Percentiles rank a stretch among this genome's conserved stretches.
Conservation (phyloP, 345 rosid species). For the Eucalyptus brandiana region DNA sequence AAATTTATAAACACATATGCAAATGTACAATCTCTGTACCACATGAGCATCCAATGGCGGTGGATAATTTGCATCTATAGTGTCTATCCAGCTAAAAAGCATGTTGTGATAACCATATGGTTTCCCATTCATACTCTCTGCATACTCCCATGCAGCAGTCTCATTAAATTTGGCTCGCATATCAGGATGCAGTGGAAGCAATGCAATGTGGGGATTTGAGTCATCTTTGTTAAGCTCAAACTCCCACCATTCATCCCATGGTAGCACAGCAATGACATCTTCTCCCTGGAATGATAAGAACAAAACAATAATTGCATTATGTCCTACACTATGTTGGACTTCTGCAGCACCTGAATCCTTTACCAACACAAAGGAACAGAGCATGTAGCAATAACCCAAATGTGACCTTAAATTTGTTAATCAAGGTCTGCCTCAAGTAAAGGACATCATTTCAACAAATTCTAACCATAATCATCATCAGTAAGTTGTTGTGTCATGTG, state of each 20-base stretch:
- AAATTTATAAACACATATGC: not conserved
- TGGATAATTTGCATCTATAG: constrained; percentile 73
- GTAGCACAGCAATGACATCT: constrained; percentile 66
- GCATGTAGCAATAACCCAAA: not conserved
- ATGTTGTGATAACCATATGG: constrained; percentile 97
- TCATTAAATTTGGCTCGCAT: constrained; percentile 78
- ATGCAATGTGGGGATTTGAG: constrained; percentile 81
- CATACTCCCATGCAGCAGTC: constrained; percentile 98
- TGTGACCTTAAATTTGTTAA: not conserved
- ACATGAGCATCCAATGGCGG: constrained; percentile 92
- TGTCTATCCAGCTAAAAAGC: constrained; percentile 99
- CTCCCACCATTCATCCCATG: constrained; percentile 99
- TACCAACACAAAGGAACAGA: not conserved
- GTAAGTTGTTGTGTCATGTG: not conserved
- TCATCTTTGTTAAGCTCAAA: constrained; percentile 88
- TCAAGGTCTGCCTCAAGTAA: not conserved
- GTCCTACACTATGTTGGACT: not conserved
- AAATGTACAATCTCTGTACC: constrained; percentile 17
- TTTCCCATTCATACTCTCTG: constrained; percentile 70
- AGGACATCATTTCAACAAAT: not conserved
- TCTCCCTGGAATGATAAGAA: constrained; percentile 45
- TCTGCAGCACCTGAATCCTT: not conserved
- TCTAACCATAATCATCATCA: not conserved
- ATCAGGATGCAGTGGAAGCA: constrained; percentile 91
- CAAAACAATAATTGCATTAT: not conserved